Percentiles rank a stretch among this genome's conserved stretches.
Evolutionary conservation across 768 basidiomycete species (phyloP).

Genomic region (Antrodiella citrinella): DNA sequence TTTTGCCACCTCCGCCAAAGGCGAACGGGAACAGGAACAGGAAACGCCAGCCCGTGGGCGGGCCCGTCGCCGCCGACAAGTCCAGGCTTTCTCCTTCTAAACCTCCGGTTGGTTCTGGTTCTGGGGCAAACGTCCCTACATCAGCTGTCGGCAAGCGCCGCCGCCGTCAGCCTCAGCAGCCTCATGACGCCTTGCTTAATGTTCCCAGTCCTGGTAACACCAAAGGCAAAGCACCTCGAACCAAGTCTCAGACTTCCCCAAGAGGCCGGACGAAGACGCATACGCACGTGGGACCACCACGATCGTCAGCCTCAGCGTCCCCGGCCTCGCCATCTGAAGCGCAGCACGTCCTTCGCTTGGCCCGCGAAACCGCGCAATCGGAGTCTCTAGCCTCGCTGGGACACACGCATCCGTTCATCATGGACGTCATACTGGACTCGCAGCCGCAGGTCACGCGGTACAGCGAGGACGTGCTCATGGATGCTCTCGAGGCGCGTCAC

Average conservation of each 20-base stretch:
- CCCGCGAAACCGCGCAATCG: slow-evolving; percentile 10
- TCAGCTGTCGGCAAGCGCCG: slow-evolving; percentile 3
- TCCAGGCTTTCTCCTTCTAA: no score
- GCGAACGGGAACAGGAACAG: no score
- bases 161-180: slow-evolving; percentile 10
- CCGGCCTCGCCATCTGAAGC: slow-evolving; percentile 1
- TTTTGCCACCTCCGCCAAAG: no score
- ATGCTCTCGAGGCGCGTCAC: slow-evolving; percentile 19
- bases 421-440: slow-evolving; percentile 41
- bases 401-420: slow-evolving; percentile 30
- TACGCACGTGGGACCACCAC: no score
- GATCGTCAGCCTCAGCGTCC: not conserved
- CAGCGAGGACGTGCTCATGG: slow-evolving; percentile 24
- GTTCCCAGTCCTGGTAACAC: no score
- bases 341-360: slow-evolving; percentile 12
- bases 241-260: no score
- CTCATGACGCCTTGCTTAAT: no score
- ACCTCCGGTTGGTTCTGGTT: no score
- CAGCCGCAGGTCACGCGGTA: slow-evolving; percentile 22
- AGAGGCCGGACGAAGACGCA: no score
- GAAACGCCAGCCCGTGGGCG: no score
- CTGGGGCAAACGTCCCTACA: not conserved
- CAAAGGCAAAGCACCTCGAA: no score
- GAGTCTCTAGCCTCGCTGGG: slow-evolving; percentile 1
- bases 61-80: not conserved